Conservation (phyloP, 2,329 filamentous ascomycete species). For the Calcarisporium arbuscula region DNA sequence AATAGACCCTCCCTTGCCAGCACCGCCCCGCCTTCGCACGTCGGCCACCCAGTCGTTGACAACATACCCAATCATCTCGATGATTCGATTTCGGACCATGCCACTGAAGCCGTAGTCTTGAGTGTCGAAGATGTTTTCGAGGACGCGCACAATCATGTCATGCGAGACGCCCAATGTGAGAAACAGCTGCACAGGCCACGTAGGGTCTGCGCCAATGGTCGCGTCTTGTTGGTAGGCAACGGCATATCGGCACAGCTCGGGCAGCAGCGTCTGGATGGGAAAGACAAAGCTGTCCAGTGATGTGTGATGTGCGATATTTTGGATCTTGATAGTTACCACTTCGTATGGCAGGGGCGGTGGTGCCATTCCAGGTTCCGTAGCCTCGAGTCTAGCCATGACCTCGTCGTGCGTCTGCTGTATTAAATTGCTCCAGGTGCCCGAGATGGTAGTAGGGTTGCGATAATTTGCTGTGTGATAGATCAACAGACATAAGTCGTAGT, state of each 20-base stretch:
- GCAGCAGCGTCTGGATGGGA: slow-evolving; percentile 54
- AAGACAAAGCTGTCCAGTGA: slow-evolving; percentile 62
- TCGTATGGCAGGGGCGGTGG: slow-evolving; percentile 59
- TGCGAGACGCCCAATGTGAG: slow-evolving; percentile 50
- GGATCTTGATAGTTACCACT: slow-evolving; percentile 56
- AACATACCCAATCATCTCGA: slow-evolving; percentile 47
- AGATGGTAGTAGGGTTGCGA: slow-evolving; percentile 79
- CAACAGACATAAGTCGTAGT: slow-evolving; percentile 87
- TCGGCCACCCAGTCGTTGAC: slow-evolving; percentile 45
- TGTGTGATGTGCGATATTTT: slow-evolving; percentile 59
- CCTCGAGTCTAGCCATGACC: slow-evolving; percentile 34
- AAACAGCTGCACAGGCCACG: slow-evolving; percentile 53
- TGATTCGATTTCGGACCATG: slow-evolving; percentile 39
- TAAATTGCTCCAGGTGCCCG: slow-evolving; percentile 75
- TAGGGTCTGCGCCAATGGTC: slow-evolving; percentile 48
- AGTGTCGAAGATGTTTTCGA: slow-evolving; percentile 52
- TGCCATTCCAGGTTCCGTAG: slow-evolving; percentile 33
- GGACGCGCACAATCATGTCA: slow-evolving; percentile 47
- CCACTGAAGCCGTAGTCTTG: slow-evolving; percentile 55
- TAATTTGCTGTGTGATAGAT: slow-evolving; percentile 92
- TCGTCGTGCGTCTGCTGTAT: slow-evolving; percentile 65
- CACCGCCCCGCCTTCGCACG: slow-evolving; percentile 39
- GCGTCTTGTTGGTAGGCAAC: slow-evolving; percentile 52
- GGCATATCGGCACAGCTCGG: slow-evolving; percentile 57
- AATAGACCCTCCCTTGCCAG: slow-evolving; percentile 31